Evolutionary conservation across 2,329 filamentous ascomycete species (phyloP).

Genomic region (Colletotrichum agaves): DNA sequence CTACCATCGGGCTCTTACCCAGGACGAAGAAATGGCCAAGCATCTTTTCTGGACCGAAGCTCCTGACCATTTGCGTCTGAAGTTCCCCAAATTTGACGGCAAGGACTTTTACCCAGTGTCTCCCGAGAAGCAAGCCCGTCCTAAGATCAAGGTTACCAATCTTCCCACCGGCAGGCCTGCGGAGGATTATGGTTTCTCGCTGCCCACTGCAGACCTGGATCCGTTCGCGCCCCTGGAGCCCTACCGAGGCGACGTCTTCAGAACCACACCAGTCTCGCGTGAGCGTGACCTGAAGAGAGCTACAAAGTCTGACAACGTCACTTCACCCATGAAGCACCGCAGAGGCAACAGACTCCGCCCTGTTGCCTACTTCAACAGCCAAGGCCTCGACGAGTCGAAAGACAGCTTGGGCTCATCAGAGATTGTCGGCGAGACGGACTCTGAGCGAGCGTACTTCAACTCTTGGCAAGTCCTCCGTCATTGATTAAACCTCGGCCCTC

Average conservation of each 20-base stretch:
- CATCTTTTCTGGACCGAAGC: slow-evolving; percentile 70
- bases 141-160: slow-evolving; percentile 12
- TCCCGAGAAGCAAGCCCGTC: slow-evolving; percentile 52
- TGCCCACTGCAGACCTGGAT: slow-evolving; percentile 23
- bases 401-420: slow-evolving; percentile 23
- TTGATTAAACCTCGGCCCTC: background rate
- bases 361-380: slow-evolving; percentile 33
- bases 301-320: slow-evolving; percentile 38
- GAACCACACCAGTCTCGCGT: background rate
- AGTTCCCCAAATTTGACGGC: slow-evolving; percentile 72
- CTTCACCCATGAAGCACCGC: slow-evolving; percentile 30
- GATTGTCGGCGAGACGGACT: slow-evolving; percentile 52
- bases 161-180: slow-evolving; percentile 23
- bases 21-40: slow-evolving; percentile 68
- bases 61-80: slow-evolving; percentile 59
- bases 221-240: slow-evolving; percentile 33
- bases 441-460: slow-evolving; percentile 60
- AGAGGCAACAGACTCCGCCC: slow-evolving; percentile 22
- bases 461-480: slow-evolving; percentile 18
- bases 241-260: slow-evolving; percentile 8
- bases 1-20: slow-evolving; percentile 67
- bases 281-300: slow-evolving; percentile 31
- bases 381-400: slow-evolving; percentile 29
- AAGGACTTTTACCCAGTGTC: slow-evolving; percentile 72
- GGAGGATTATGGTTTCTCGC: slow-evolving; percentile 26